Evolutionary conservation across 805 yeast species (phyloP).

Genomic region (Vanderwaltozyma yarrowii): DNA sequence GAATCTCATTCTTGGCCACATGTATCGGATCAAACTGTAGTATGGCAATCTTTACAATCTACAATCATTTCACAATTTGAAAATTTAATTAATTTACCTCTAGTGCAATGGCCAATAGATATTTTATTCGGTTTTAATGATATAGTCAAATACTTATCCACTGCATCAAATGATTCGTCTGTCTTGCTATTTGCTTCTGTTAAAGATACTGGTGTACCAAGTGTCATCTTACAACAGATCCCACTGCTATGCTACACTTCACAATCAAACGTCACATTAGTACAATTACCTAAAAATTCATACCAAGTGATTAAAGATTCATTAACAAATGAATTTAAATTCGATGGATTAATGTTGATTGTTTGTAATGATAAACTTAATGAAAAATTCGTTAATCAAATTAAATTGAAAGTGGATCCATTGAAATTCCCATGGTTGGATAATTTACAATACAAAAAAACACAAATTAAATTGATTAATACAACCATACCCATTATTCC

Average conservation of each 20-base stretch:
- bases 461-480: constrained; percentile 14
- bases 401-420: constrained; percentile 10
- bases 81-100: constrained; percentile 9
- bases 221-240: constrained; percentile 42
- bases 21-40: constrained; percentile 31
- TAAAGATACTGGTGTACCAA: constrained; percentile 38
- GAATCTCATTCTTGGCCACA: constrained; percentile 35
- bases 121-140: constrained; percentile 36
- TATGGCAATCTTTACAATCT: constrained; percentile 31
- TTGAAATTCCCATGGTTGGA: constrained; percentile 21
- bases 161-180: constrained; percentile 3
- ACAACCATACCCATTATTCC: constrained; percentile 14
- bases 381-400: constrained; percentile 10
- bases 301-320: constrained; percentile 8
- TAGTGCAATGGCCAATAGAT: constrained; percentile 15
- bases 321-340: constrained; percentile 1
- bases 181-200: constrained; percentile 47
- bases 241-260: constrained; percentile 44
- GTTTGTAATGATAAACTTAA: constrained; percentile 15
- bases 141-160: constrained; percentile 39
- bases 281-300: constrained; percentile 48
- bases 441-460: constrained; percentile 9
- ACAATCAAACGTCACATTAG: constrained; percentile 35
- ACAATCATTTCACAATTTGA: constrained; percentile 29
- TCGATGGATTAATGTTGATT: constrained; percentile 20